A percentile compares a stretch with the other conserved stretches of the same genome.
Conservation (phyloP, 169 alveolate genomes). For the Eimeria brunetti region DNA sequence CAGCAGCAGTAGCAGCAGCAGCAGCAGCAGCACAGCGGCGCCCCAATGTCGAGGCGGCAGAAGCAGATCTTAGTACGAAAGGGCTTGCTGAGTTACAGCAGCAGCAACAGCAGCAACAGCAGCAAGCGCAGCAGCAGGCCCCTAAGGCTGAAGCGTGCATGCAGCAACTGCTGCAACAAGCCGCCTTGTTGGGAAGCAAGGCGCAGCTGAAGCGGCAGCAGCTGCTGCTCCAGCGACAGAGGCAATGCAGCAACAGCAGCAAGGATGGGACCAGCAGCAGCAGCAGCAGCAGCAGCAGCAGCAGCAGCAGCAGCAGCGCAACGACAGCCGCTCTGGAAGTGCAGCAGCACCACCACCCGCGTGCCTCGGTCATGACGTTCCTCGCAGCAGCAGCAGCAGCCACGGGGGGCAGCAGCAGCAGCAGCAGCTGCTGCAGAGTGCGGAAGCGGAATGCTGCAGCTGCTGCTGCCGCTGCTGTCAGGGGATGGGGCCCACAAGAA, state of each 20-base stretch:
- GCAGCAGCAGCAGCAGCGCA: conserved; percentile 32
- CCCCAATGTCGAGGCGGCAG: conserved; percentile 62
- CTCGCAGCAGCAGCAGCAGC: conserved; percentile 10
- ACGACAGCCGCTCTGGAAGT: neutral
- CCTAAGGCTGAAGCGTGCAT: neutral
- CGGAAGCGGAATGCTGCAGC: neutral
- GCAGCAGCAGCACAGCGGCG: conserved; percentile 27
- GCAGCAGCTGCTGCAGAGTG: neutral
- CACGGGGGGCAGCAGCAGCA: conserved; percentile 9
- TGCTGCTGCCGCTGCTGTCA: conserved; percentile 23
- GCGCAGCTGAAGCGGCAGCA: conserved; percentile 61
- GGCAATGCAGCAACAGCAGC: conserved; percentile 69
- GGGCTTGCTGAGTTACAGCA: conserved; percentile 41
- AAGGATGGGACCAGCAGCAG: conserved; percentile 25
- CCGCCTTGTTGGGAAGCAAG: conserved; percentile 1
- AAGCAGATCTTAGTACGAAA: conserved; percentile 17
- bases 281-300: conserved; percentile 30
- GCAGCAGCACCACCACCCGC: neutral
- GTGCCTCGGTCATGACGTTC: neutral
- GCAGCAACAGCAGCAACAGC: neutral
- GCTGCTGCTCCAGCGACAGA: conserved; percentile 41
- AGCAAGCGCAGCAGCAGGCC: neutral
- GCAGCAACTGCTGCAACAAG: conserved; percentile 16
- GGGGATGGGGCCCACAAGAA: neutral
- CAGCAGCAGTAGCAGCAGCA: conserved; percentile 31